Evolutionary conservation across 2,329 filamentous ascomycete species (phyloP).

Genomic region (Dothideomycetes sp.): DNA sequence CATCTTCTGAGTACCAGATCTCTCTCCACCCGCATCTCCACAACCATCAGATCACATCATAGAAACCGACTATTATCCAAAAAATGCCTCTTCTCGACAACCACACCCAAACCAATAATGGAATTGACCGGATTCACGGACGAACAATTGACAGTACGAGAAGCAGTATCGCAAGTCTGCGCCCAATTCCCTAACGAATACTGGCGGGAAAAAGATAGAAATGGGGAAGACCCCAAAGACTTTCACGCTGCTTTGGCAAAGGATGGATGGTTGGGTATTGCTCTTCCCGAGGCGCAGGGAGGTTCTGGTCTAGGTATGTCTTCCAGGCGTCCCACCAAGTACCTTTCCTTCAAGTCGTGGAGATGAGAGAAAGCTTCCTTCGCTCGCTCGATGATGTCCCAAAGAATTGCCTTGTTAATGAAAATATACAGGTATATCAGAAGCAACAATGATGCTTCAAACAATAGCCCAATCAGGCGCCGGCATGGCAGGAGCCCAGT

Average conservation of each 20-base stretch:
- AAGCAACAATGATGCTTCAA: constrained; percentile 82
- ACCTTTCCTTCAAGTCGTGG: too few relatives aligned
- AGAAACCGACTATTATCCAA: too few relatives aligned
- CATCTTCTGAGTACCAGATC: too few relatives aligned
- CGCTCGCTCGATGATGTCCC: too few relatives aligned
- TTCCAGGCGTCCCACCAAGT: too few relatives aligned
- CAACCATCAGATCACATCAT: too few relatives aligned
- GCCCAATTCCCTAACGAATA: constrained; percentile 43
- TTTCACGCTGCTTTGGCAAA: constrained; percentile 66
- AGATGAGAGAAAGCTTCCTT: too few relatives aligned
- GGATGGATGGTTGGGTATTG: constrained; percentile 74
- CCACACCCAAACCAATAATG: constrained; percentile 13
- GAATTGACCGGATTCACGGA: constrained; percentile 30
- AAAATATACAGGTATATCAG: constrained; percentile 44
- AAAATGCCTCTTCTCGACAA: constrained; percentile 12
- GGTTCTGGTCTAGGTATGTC: constrained; percentile 59
- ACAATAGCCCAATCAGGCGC: constrained; percentile 68
- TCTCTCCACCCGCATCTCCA: too few relatives aligned
- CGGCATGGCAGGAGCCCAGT: constrained; percentile 60
- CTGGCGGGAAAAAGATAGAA: constrained; percentile 66
- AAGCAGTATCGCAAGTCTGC: constrained; percentile 37
- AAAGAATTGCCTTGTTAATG: too few relatives aligned
- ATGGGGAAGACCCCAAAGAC: constrained; percentile 61
- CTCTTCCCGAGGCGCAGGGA: constrained; percentile 63
- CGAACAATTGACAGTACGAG: constrained; percentile 34